A percentile compares a stretch with the other conserved stretches of the same genome.
phyloP scores from a whole-genome alignment of 495 filamentous ascomycete genomes.

The Usnea hakonensis region DNA sequence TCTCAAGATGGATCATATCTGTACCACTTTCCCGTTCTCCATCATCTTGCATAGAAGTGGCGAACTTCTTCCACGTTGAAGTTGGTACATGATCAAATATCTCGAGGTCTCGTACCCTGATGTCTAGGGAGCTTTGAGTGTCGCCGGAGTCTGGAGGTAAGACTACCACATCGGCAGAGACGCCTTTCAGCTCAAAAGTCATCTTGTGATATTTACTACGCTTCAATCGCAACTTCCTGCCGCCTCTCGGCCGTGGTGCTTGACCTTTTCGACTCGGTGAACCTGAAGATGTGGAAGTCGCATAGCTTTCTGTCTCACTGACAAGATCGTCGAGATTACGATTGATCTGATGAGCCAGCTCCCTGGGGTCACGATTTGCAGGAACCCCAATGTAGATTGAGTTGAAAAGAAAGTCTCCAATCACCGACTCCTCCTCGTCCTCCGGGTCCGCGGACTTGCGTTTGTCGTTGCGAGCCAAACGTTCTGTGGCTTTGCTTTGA shows the following conservation, averaged over 20 bases:
- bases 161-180: constrained; percentile 74
- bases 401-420: constrained; percentile 95
- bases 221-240: constrained; percentile 58
- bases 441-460: constrained; percentile 41
- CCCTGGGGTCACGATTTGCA: constrained; percentile 71
- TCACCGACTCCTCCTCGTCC: constrained; percentile 75
- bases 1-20: constrained; percentile 82
- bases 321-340: constrained; percentile 74
- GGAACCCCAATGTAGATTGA: constrained; percentile 96
- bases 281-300: constrained; percentile 56
- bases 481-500: constrained; percentile 70
- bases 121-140: constrained; percentile 76
- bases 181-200: constrained; percentile 83
- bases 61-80: constrained; percentile 97
- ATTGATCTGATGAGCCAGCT: constrained; percentile 77
- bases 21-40: constrained; percentile 75
- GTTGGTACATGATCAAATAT: constrained; percentile 92
- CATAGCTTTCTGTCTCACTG: constrained; percentile 83
- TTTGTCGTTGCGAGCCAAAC: constrained; percentile 44
- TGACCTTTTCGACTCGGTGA: constrained; percentile 47
- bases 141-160: constrained; percentile 73
- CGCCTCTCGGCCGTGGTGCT: constrained; percentile 39
- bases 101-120: constrained; percentile 74
- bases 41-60: constrained; percentile 82
- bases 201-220: constrained; percentile 91